These are phyloP conservation scores for Fusarium acutatum DNA, from an alignment of 2,329 filamentous ascomycete genomes.

Conservation along the genomic window DNA sequence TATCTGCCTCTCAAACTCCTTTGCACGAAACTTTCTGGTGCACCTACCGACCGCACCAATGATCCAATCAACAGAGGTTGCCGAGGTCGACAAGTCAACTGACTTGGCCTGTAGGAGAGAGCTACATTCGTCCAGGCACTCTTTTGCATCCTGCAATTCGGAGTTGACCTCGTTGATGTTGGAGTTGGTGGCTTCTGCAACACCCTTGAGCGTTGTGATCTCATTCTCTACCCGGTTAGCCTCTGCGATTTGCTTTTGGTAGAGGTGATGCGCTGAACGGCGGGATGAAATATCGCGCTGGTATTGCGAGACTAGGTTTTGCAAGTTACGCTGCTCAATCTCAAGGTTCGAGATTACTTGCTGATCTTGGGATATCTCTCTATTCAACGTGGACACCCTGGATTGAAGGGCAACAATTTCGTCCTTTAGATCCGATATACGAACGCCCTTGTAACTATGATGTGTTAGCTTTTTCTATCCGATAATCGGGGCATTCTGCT, in stretches of 20 bases:
- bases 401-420: not conserved
- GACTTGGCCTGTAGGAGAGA: not conserved
- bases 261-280: not conserved
- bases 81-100: not conserved
- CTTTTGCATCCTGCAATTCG: not conserved
- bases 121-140: not conserved
- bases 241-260: not conserved
- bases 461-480: not conserved
- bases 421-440: not conserved
- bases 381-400: not conserved
- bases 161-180: not conserved
- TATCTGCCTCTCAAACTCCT: not conserved
- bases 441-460: not conserved
- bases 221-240: not conserved
- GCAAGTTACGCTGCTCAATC: not conserved
- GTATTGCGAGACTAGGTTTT: not conserved
- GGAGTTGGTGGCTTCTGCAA: not conserved
- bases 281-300: not conserved
- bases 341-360: not conserved
- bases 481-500: rapidly evolving
- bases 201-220: not conserved
- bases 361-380: not conserved
- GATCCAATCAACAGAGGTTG: not conserved
- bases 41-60: not conserved
- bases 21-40: not conserved